Conservation (phyloP, 2,329 filamentous ascomycete genomes). For the Epichloe elymi region DNA sequence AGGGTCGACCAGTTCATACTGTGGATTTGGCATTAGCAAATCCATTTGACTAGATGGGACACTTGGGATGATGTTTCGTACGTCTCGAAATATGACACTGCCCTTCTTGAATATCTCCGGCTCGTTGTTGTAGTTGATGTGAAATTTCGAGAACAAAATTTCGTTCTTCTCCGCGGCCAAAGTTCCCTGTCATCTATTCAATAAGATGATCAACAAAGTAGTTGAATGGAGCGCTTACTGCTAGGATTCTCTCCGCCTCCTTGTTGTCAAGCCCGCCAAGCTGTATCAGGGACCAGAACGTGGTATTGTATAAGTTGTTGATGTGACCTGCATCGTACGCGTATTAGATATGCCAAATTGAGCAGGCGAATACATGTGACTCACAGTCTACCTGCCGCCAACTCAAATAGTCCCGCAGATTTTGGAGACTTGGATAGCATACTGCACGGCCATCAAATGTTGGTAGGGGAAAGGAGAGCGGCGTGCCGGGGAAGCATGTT, state of each 20-base stretch:
- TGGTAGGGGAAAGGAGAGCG: conserved; percentile 61
- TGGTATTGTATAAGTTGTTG: conserved; percentile 97
- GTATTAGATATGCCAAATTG: conserved; percentile 10
- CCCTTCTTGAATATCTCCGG: conserved; percentile 87
- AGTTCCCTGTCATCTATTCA: conserved; percentile 49
- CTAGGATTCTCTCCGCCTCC: conserved; percentile 69
- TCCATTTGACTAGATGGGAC: not conserved
- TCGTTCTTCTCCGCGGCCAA: conserved; percentile 86
- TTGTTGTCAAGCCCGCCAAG: conserved; percentile 61
- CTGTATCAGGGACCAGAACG: conserved; percentile 83
- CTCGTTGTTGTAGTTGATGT: conserved; percentile 97
- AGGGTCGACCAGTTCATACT: conserved; percentile 61
- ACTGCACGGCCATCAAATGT: conserved; percentile 90
- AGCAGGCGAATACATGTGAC: conserved; percentile 13
- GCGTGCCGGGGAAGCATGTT: conserved; percentile 56
- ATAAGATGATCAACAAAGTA: not conserved
- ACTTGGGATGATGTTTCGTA: conserved; percentile 22
- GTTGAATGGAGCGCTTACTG: conserved; percentile 30
- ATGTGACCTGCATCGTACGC: conserved; percentile 58
- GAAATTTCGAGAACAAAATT: conserved; percentile 77
- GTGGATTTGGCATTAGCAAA: conserved; percentile 1
- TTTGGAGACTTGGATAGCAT: conserved; percentile 69
- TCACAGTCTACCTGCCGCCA: conserved; percentile 95
- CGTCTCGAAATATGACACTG: conserved; percentile 76
- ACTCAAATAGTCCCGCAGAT: conserved; percentile 86